A percentile compares a stretch with the other conserved stretches of the same genome.
Conservation (phyloP, 140 eudicot genomes). For the Anethum foeniculum region DNA sequence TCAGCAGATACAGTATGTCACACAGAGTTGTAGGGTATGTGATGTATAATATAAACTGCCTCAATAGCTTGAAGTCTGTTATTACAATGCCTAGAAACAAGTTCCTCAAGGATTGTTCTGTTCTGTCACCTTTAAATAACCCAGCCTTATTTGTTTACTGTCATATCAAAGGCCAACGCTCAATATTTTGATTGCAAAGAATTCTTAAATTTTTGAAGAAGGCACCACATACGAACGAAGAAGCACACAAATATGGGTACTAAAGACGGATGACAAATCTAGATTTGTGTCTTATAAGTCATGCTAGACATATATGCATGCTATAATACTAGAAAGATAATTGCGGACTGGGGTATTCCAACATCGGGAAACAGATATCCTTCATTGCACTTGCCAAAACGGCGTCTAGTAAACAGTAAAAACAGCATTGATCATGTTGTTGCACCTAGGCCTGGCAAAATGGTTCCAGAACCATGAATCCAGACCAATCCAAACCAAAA, state of each 20-base stretch:
- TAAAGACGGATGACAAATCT: not conserved
- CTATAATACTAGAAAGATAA: not conserved
- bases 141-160: not conserved
- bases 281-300: not conserved
- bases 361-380: not conserved
- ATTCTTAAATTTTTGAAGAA: not conserved
- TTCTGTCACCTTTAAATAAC: not conserved
- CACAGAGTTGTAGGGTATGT: not conserved
- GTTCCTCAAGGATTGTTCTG: not conserved
- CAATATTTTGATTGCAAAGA: too few relatives aligned
- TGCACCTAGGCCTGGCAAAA: too few relatives aligned
- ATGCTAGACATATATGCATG: not conserved
- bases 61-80: not conserved
- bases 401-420: not conserved
- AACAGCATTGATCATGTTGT: not conserved
- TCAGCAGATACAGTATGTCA: not conserved
- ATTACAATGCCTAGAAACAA: not conserved
- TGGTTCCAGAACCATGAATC: too few relatives aligned
- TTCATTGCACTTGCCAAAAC: not conserved
- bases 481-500: too few relatives aligned
- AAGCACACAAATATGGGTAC: not conserved
- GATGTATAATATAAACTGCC: not conserved
- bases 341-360: slow-evolving; percentile 1
- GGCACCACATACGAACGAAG: not conserved
- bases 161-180: not conserved